phyloP scores from a whole-genome alignment of 805 yeast species.

The Wickerhamiella spandovensis region DNA sequence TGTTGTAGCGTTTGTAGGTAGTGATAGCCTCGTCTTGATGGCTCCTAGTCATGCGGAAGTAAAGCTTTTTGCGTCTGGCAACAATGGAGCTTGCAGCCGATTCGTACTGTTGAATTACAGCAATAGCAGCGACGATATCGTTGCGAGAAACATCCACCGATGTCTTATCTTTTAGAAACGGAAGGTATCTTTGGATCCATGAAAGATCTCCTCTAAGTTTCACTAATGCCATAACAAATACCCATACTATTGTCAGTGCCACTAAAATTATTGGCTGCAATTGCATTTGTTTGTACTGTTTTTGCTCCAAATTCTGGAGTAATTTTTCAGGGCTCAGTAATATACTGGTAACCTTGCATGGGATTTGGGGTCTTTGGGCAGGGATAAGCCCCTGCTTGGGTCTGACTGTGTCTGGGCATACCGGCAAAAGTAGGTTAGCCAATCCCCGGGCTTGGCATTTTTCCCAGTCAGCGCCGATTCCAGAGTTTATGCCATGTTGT shows the following conservation, averaged over 20 bases:
- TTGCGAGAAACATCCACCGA: not conserved
- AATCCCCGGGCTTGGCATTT: not conserved
- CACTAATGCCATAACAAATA: not conserved
- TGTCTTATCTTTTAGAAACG: not conserved
- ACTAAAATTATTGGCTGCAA: not conserved
- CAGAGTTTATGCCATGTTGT: not conserved
- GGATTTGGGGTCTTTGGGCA: no score
- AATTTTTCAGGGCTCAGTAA: no score
- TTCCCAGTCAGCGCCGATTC: not conserved
- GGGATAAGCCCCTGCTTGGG: no score
- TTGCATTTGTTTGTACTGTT: not conserved
- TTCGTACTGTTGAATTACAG: constrained; percentile 16
- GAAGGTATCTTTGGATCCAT: not conserved
- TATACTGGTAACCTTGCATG: no score
- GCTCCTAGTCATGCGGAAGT: constrained; percentile 32
- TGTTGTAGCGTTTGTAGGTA: constrained; percentile 38
- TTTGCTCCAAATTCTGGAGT: no score
- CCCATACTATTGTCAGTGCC: not conserved
- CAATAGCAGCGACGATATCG: constrained; percentile 9
- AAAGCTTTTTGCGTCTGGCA: constrained; percentile 17
- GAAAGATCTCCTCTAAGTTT: not conserved
- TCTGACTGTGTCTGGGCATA: no score
- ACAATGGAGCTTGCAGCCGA: constrained; percentile 7
- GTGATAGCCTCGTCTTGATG: constrained; percentile 44
- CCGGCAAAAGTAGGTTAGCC: no score